Conservation (phyloP, 192 early-diverging fungal genomes). For the Linnemannia hyalina region DNA sequence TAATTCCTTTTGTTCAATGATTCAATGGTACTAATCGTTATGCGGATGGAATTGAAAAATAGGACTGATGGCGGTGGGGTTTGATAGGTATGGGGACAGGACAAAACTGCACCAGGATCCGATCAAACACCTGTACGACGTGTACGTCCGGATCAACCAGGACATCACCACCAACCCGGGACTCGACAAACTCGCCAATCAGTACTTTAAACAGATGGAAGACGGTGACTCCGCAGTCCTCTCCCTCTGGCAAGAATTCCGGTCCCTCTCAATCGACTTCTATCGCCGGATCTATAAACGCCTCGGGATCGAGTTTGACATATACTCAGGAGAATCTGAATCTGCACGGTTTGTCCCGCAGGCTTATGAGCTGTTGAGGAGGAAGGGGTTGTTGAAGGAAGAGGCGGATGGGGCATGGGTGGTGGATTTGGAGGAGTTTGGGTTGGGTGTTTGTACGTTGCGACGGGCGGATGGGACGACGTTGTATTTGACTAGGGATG, state of each 20-base stretch:
- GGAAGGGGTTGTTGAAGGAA: conserved; percentile 69
- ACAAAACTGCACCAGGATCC: conserved; percentile 78
- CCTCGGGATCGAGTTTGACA: conserved; percentile 86
- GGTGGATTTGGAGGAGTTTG: conserved; percentile 80
- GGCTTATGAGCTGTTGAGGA: conserved; percentile 75
- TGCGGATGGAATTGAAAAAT: neutral
- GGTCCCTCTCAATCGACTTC: conserved; percentile 86
- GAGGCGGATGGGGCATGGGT: conserved; percentile 82
- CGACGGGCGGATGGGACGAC: conserved; percentile 88
- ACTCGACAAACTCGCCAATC: conserved; percentile 82
- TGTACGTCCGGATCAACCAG: conserved; percentile 88
- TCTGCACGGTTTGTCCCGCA: conserved; percentile 74
- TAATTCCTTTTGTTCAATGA: no score
- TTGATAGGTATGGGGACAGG: conserved; percentile 80
- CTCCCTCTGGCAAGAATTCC: conserved; percentile 85
- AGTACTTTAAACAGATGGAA: conserved; percentile 94
- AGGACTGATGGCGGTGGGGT: conserved; percentile 92
- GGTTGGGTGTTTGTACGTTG: conserved; percentile 81
- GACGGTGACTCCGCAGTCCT: conserved; percentile 78
- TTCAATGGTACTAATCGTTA: neutral
- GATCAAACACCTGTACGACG: conserved; percentile 90
- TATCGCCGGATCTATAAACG: conserved; percentile 87
- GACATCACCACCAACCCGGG: conserved; percentile 70
- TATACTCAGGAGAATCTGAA: conserved; percentile 93
- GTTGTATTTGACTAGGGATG: conserved; percentile 92